phyloP scores from a whole-genome alignment of 257 asterid species.

The Solanum microdontum region DNA sequence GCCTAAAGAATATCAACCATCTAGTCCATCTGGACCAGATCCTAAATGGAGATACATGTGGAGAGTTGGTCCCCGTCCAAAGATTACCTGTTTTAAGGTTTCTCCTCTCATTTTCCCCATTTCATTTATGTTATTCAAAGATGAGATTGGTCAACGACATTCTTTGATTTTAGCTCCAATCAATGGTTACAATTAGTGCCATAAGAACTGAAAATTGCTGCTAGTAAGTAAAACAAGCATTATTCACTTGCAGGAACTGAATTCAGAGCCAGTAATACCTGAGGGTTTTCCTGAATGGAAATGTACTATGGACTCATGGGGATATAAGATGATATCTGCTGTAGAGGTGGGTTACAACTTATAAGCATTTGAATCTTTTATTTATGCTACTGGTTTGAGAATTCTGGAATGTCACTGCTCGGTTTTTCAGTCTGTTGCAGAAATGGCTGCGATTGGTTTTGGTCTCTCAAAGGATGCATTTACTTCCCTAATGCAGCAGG shows the following conservation, averaged over 20 bases:
- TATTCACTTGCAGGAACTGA: slow-evolving; percentile 53
- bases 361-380: slow-evolving; percentile 7
- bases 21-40: slow-evolving; percentile 75
- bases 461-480: slow-evolving; percentile 88
- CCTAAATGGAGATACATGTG: slow-evolving; percentile 99
- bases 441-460: slow-evolving; percentile 97
- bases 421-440: slow-evolving; percentile 69
- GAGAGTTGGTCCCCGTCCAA: slow-evolving; percentile 91
- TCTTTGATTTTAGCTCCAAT: not conserved
- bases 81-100: slow-evolving; percentile 70
- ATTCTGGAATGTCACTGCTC: not conserved
- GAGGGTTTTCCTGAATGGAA: slow-evolving; percentile 91
- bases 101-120: not conserved
- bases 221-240: slow-evolving; percentile 10
- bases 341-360: slow-evolving; percentile 41
- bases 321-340: slow-evolving; percentile 85
- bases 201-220: not conserved
- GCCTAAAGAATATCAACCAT: slow-evolving; percentile 60
- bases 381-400: not conserved
- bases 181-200: not conserved
- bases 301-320: slow-evolving; percentile 93
- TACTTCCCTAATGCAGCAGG: slow-evolving; percentile 95
- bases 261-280: slow-evolving; percentile 94
- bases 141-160: not conserved
- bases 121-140: not conserved